phyloP scores from a whole-genome alignment of 768 basidiomycete genomes.

The Suillus occidentalis region DNA sequence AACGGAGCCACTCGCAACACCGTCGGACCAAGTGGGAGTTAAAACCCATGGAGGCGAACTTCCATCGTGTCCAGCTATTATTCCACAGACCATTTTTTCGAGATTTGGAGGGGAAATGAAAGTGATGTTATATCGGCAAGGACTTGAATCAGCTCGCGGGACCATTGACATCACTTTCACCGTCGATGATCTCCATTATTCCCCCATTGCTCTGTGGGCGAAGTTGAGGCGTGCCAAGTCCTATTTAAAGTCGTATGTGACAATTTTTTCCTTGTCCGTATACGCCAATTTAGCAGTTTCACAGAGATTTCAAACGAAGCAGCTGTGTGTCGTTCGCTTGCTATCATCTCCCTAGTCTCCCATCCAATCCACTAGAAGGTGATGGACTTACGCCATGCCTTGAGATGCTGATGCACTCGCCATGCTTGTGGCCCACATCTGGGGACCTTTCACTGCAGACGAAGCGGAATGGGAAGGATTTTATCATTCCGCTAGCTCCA shows the following conservation, averaged over 20 bases:
- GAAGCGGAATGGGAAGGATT: slow-evolving; percentile 9
- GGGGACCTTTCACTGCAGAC: slow-evolving; percentile 22
- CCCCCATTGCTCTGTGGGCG: slow-evolving; percentile 36
- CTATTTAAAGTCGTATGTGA: slow-evolving; percentile 36
- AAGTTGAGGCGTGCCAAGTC: slow-evolving; percentile 30
- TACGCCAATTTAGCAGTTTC: slow-evolving; percentile 2
- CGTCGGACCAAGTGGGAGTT: neutral
- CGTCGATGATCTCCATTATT: slow-evolving; percentile 28
- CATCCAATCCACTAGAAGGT: slow-evolving; percentile 13
- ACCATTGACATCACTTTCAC: slow-evolving; percentile 25
- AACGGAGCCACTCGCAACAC: neutral
- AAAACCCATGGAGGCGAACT: neutral
- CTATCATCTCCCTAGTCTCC: slow-evolving; percentile 34
- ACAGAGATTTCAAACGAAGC: slow-evolving; percentile 34
- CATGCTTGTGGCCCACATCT: slow-evolving; percentile 45
- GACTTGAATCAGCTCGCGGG: slow-evolving; percentile 12
- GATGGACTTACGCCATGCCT: slow-evolving; percentile 16
- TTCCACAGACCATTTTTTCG: neutral
- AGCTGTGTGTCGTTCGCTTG: slow-evolving; percentile 48
- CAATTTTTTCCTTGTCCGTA: neutral
- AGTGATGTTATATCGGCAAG: slow-evolving; percentile 18
- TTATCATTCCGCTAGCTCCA: slow-evolving; percentile 24
- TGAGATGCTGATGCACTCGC: slow-evolving; percentile 20
- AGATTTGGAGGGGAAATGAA: slow-evolving; percentile 20
- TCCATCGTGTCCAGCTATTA: neutral